These are phyloP conservation scores for Gossypium sturtianum DNA, from an alignment of 345 rosid genomes.

Conservation along the genomic window DNA sequence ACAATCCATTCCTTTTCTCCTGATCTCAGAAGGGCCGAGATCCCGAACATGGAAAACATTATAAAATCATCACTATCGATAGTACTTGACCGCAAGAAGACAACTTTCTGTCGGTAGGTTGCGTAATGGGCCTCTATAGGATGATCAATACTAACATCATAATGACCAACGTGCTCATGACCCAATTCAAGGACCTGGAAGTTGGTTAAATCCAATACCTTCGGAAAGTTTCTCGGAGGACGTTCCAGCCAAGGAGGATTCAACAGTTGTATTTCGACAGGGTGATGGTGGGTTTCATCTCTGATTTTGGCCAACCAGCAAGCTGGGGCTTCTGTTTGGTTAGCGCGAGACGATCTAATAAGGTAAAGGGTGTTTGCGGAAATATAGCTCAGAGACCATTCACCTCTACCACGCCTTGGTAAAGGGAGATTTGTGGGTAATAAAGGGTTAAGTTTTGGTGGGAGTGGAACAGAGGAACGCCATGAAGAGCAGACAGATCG, in stretches of 20 bases:
- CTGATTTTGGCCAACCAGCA: conserved; percentile 9
- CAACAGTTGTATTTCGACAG: neutral
- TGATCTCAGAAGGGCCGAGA: conserved; percentile 52
- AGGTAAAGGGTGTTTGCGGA: conserved; percentile 10
- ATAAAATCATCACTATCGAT: conserved; percentile 31
- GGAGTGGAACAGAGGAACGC: conserved; percentile 17
- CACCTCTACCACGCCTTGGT: neutral
- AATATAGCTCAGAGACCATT: neutral
- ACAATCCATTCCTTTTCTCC: conserved; percentile 51
- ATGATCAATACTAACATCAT: neutral
- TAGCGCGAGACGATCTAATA: neutral
- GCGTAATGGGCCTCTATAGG: neutral
- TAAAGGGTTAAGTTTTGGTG: conserved; percentile 4
- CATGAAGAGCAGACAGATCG: conserved; percentile 30
- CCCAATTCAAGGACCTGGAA: conserved; percentile 5
- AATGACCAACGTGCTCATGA: neutral
- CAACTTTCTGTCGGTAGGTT: conserved; percentile 57
- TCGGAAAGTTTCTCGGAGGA: neutral
- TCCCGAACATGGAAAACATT: conserved; percentile 57
- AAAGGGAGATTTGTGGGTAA: neutral
- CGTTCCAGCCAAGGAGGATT: neutral
- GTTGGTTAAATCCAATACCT: neutral
- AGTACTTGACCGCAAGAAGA: conserved; percentile 23
- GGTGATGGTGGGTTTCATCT: neutral
- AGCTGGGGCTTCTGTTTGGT: neutral